A percentile compares a stretch with the other conserved stretches of the same genome.
phyloP scores from a whole-genome alignment of 78 protist species.

The Dictyostelium purpureum region DNA sequence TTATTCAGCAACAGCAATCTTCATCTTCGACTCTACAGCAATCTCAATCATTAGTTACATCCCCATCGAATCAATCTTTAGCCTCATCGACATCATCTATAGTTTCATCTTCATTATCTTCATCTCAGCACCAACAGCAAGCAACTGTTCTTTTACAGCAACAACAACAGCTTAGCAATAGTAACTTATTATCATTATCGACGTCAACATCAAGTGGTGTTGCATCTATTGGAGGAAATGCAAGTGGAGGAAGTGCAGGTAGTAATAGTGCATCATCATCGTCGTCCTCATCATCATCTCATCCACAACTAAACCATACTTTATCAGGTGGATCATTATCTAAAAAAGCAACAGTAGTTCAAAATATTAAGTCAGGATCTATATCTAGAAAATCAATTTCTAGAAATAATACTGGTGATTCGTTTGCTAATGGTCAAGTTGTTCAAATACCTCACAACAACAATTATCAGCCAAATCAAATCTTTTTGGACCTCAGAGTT shows the following conservation, averaged over 20 bases:
- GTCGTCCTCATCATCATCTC: not conserved
- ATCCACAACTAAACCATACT: no score
- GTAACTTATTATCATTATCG: not conserved
- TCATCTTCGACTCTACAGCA: not conserved
- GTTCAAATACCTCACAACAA: not conserved
- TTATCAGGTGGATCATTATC: not conserved
- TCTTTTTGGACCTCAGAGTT: conserved; percentile 48
- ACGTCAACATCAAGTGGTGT: not conserved
- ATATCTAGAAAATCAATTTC: not conserved
- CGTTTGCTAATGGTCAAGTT: not conserved
- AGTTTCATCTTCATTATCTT: not conserved
- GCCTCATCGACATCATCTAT: not conserved
- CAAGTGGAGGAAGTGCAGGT: not conserved
- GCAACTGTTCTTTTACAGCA: not conserved
- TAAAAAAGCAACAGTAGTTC: not conserved
- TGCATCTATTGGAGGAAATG: not conserved
- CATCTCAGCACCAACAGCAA: not conserved
- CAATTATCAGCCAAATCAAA: conserved; percentile 41
- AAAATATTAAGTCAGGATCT: not conserved
- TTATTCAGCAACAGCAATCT: not conserved
- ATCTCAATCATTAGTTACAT: not conserved
- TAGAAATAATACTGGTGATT: not conserved
- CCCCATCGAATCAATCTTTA: no score
- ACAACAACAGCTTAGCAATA: not conserved
- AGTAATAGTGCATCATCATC: not conserved